These are phyloP conservation scores for Hypoxylon sp. DNA, from an alignment of 2,329 filamentous ascomycete species.

Conservation along the genomic window DNA sequence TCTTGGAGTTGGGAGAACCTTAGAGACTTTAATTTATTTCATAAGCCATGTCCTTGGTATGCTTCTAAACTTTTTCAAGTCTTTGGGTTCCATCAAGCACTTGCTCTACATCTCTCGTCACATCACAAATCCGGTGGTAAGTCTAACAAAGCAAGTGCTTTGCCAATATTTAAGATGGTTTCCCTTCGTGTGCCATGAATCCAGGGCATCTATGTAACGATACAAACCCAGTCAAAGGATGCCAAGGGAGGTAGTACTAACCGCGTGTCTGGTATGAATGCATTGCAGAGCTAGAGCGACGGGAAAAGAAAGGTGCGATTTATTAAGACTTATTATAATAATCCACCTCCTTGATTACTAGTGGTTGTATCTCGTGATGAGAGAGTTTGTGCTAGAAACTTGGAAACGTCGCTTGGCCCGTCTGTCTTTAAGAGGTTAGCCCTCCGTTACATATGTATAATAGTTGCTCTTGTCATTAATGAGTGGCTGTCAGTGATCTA, in stretches of 20 bases:
- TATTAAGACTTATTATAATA: background rate
- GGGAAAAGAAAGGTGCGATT: background rate
- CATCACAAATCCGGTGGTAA: background rate
- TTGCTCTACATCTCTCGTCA: background rate
- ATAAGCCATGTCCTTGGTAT: background rate
- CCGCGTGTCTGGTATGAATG: conserved; percentile 4
- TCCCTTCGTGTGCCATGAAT: background rate
- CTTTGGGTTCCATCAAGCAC: background rate
- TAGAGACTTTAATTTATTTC: conserved; percentile 3
- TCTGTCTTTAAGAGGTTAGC: conserved; percentile 23
- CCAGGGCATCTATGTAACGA: conserved; percentile 12
- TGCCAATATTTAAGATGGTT: conserved; percentile 4
- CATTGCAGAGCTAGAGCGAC: background rate
- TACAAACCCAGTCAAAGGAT: conserved; percentile 1
- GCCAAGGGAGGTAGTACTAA: conserved; percentile 13
- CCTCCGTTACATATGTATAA: conserved; percentile 7
- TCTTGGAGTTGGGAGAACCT: conserved; percentile 1
- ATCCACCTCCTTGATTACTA: conserved; percentile 13
- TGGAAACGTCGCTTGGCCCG: conserved; percentile 8
- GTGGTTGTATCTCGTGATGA: conserved; percentile 24
- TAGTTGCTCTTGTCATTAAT: conserved; percentile 11
- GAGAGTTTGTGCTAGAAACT: conserved; percentile 15
- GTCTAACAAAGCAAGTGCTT: background rate
- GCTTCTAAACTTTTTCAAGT: background rate
- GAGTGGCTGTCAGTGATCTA: conserved; percentile 18